Conservation (phyloP, 139 green algal genomes). For the Chlorella sorokiniana region DNA sequence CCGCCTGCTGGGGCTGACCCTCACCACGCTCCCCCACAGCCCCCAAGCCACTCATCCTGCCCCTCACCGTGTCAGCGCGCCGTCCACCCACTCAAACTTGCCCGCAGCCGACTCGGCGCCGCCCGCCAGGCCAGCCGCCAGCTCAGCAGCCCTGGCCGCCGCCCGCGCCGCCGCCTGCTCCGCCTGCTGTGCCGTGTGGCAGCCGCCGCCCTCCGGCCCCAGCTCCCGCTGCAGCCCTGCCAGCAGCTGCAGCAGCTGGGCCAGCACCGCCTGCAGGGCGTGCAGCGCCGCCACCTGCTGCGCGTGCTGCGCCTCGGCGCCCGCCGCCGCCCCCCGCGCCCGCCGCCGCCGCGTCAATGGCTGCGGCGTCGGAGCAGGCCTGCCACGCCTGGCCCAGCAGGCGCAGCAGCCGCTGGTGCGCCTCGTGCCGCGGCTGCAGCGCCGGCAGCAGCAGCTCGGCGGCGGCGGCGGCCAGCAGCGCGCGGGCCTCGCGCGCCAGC, state of each 20-base stretch:
- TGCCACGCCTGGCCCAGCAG: neutral
- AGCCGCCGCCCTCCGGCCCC: neutral
- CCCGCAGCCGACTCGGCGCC: slow-evolving; percentile 56
- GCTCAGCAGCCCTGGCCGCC: slow-evolving; percentile 6
- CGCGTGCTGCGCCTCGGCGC: slow-evolving; percentile 19
- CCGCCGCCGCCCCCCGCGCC: neutral
- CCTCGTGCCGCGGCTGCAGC: neutral
- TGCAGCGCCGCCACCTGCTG: slow-evolving; percentile 24
- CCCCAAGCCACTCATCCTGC: neutral
- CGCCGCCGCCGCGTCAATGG: neutral
- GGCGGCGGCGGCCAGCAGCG: slow-evolving; percentile 27
- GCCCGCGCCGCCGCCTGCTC: neutral
- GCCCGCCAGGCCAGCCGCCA: slow-evolving; percentile 42
- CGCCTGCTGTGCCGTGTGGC: slow-evolving; percentile 1
- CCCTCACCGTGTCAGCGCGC: slow-evolving; percentile 70
- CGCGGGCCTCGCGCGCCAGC: neutral
- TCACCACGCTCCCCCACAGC: neutral
- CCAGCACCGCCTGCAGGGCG: slow-evolving; percentile 14
- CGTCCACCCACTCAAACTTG: slow-evolving; percentile 98
- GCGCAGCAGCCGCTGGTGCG: slow-evolving; percentile 26
- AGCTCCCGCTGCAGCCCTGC: neutral
- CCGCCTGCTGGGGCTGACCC: too few relatives aligned
- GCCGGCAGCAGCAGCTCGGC: slow-evolving; percentile 47
- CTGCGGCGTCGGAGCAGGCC: neutral
- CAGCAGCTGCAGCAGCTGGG: slow-evolving; percentile 39